These are phyloP conservation scores for Zygotorulaspora sp. DNA, from an alignment of 805 yeast species.

Conservation along the genomic window DNA sequence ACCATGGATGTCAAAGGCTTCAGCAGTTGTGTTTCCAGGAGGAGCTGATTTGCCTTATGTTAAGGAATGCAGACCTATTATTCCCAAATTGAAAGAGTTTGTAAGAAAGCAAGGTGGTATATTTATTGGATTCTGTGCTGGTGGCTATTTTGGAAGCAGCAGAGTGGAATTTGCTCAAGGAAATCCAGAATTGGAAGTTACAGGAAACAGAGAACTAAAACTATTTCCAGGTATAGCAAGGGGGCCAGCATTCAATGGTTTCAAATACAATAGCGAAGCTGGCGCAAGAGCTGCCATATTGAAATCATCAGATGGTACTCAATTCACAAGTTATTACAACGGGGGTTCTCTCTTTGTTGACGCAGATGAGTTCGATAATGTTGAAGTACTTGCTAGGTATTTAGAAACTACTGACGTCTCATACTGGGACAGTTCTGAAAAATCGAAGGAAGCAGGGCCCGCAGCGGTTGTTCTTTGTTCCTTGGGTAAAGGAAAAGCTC, in stretches of 20 bases:
- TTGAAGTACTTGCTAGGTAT: conserved; percentile 72
- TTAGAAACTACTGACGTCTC: conserved; percentile 51
- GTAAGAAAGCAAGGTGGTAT: conserved; percentile 77
- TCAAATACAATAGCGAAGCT: conserved; percentile 65
- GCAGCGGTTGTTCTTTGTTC: conserved; percentile 73
- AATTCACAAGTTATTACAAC: conserved; percentile 54
- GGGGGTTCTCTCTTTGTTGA: conserved; percentile 89
- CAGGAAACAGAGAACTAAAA: conserved; percentile 76
- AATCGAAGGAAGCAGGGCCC: conserved; percentile 25
- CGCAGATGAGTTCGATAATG: conserved; percentile 55
- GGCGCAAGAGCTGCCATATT: conserved; percentile 67
- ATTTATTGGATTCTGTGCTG: conserved; percentile 89
- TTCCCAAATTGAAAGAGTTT: conserved; percentile 54
- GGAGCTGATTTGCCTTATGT: conserved; percentile 95
- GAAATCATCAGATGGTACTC: conserved; percentile 36
- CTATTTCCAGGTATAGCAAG: conserved; percentile 79
- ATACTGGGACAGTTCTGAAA: conserved; percentile 21
- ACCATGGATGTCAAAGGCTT: conserved; percentile 83
- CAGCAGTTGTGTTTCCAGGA: conserved; percentile 85
- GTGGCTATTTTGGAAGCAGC: conserved; percentile 78
- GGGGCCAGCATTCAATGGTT: conserved; percentile 81
- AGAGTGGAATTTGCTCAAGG: conserved; percentile 84
- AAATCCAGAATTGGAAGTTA: conserved; percentile 63
- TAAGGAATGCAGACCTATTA: conserved; percentile 61
- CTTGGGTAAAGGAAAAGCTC: conserved; percentile 65